Base-by-base conservation (phyloP, 1,139 yeast species). In the Kurtzmaniella quercitrusa region DNA sequence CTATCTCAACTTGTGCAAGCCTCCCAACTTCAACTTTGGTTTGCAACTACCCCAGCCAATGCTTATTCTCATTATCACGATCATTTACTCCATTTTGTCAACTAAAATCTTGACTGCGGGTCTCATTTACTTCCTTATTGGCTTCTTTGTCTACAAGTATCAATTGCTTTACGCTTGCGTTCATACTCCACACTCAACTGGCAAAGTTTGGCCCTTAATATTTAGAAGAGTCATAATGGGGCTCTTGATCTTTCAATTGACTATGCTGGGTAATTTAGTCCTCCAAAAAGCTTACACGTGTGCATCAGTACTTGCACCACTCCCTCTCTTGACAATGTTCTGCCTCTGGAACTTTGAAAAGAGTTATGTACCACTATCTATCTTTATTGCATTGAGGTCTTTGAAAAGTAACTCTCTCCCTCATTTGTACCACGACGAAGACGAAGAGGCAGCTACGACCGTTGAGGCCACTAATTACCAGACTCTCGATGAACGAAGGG, bases 261-360 rank as follows among this genome's bases (percentile, higher is more conserved):
- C 96, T 14, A 89, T 90, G 89, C 90, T 91, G 1, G 98, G 97
- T 2, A 84, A 95, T 1, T 68, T 91, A 47, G 93, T 87, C 1
- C 75, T 85, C 14, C 81, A 88, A 53, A 82, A 85, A 48, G 95
- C 95, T 0, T 90, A 83, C 66, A 65, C 81, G 10, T 68, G 88
- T 40, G 89, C 96, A 0, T 67, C 85, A 31, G 73, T 82, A 49
- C 66, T 91, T 41, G 70, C 82, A 0, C 97, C 97, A 1, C 67
- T 90, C 39, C 94, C 96, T 1, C 56, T 87, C 11, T 64, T 80
- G 5, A 84, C 95, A 0, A 53, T 85, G 24, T 74, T 79, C 40
- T 80, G 83, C 45, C 70, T 86, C 58, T 89, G 89, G 82, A 85
- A 85, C 54, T 91, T 89, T 59, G 89, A 91, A 58, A 80, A 81